Base-by-base conservation (phyloP, 495 filamentous ascomycete genomes). In the Massariosphaeria phaeospora region DNA sequence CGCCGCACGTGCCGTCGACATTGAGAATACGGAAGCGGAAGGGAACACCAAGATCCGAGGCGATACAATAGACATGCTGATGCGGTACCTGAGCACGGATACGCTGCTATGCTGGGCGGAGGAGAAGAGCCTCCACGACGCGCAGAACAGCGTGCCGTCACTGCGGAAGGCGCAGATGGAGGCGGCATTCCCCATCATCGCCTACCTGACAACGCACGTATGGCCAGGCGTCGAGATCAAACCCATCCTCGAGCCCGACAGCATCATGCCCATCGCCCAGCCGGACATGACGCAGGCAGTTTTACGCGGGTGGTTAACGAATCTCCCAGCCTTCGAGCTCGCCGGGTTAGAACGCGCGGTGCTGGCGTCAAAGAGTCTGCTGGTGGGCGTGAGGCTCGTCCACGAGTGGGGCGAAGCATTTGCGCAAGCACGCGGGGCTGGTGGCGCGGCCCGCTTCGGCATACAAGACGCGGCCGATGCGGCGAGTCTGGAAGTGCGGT, bases 51-150 rank as follows among this genome's bases (percentile, higher is more conserved):
- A 67, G 6, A 71, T 72, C 26, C 75, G 90, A 34, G 61, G 76
- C 0, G 73, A 76, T 27, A 84, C 95, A 12, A 69, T 84, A 17
- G 72, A 65, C 10, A 85, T 80, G 42, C 69, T 89, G 29, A 78
- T 97, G 76, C 79, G 85, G 8, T 96, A 97, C 67, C 74, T 98
- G 6, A 82, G 90, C 50, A 98, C 93, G 0, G 93, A 98, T 69
- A 91, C 88, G 0, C 72, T 96, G n/a, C 79, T 98, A 9, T 98
- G 93, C 75, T 91, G 86, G 84, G 88, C 87, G 18, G 85, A 85
- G 2, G 85, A 85, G 59, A 70, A 75, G 24, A 67, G 67, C 38
- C 57, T 72, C 9, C 62, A 69, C 10, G 59, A 70, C 65, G 12
- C 63, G 54, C n/a, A 64, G 42, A 8, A 60, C 24, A 49, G 48